Evolutionary conservation across 768 basidiomycete genomes (phyloP), one percentile per base, ranked within the genome.

Genomic region (Mycena belliarum): DNA sequence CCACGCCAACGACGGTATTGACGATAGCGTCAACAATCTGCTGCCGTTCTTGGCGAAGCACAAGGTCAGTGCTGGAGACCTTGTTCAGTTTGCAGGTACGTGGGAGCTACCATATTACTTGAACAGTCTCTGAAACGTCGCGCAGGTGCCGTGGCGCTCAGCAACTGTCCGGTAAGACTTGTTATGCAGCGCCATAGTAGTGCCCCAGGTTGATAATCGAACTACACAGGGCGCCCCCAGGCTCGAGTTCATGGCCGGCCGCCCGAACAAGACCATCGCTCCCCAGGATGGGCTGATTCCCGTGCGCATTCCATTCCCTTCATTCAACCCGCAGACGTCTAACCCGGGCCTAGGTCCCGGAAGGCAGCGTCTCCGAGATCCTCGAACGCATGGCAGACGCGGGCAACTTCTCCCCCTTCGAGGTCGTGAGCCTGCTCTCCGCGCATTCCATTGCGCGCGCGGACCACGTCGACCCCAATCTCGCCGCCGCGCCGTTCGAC

Each of bases 401-500:
- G 3, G 70, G 69, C 3, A 43, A 49, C 32, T 70, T 72, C 52
- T 40, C 52, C 4, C 49, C 68, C 1, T 45, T 32, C 20, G 69
- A 72, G 42, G 64, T 62, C 21, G 60, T 72, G 25, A 64, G 65
- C 3, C 65, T 72, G 1, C 57, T 72, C 6, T 29, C 68, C 16
- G 63, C 65, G 2, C 70, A 70, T 29, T 63, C 63, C 23, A 57
- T 72, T 33, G 71, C 69, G 21, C 65, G 65, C 6, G 66, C 66
- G 57, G 70, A 69, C 59, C 58, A 65, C 28, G 65, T 72, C 46
- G 72, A 72, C 28, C 29, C 63, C 28, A 60, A 62, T 38, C 57
- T 69, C 16, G 69, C 69, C 46, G 69, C 71, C 21, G 47, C 48
- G 20, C 72, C 75, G 1, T 76, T 77, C 61, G 75, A 77, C 52